Evolutionary conservation across 306 rosid genomes (phyloP), one percentile per base, ranked within the genome.

Genomic region (Aeschynomene evenia): DNA sequence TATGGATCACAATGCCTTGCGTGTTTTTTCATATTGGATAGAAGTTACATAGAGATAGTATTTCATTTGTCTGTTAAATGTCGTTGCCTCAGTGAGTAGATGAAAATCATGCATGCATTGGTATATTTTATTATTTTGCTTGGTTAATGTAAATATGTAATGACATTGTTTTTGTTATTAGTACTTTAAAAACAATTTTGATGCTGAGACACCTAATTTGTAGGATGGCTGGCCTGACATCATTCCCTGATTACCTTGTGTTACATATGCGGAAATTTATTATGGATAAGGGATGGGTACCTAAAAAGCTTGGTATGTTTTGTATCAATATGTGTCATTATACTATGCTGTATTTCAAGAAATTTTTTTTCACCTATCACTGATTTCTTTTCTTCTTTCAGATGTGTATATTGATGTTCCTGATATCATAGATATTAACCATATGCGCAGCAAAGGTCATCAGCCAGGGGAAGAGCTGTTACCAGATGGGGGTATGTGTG

Each of bases 391-490:
- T 68, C 37, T 79, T 56, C 46, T 62, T 83, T 62, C 90, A 94
- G 99, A 94, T 94, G 97, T 94, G 62, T 91, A 94, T 62, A 78
- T 91, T 31, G 95, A 95, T 70, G 96, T 95, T 73, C 99, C 99
- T 51, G 99, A 95, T 81, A 75, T 91, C 79, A 91, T 95, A 67
- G 96, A 95, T 86, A 89, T 95, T 65, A 85, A 77, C 86, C 95
- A 84, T 76, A 87, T 89, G 96, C 91, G 90, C 36, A 85, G 96
- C 85, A 85, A 82, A 75, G 97, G 97, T 62, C 86, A 70, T 31
- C 91, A 84, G 73, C 75, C 84, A 9, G 94, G 94, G 62, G 96
- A 91, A 58, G 97, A 89, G 87, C 83, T 87, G 36, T 79, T 91
- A 63, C 96, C 96, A 7, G 97, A 91, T 42, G 83, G 82, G 1